These are phyloP conservation scores for Penicillium angulare DNA, from an alignment of 495 filamentous ascomycete genomes.

Conservation along the genomic window DNA sequence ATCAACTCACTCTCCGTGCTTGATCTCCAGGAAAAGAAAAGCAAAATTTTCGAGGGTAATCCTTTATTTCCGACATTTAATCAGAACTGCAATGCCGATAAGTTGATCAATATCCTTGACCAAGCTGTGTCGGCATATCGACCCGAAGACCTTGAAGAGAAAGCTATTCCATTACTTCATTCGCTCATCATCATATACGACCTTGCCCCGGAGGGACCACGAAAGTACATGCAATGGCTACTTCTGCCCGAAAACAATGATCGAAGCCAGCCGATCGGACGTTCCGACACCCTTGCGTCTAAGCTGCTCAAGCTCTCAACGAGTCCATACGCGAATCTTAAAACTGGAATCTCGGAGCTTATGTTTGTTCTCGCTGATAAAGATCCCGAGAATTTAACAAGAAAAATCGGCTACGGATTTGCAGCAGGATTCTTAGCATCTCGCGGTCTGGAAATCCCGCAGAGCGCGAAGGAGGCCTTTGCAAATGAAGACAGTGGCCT, in stretches of 20 bases:
- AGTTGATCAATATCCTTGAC: slow-evolving; percentile 72
- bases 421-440: slow-evolving; percentile 86
- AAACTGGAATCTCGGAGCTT: slow-evolving; percentile 72
- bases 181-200: slow-evolving; percentile 71
- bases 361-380: slow-evolving; percentile 85
- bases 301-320: slow-evolving; percentile 78
- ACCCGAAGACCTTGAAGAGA: slow-evolving; percentile 66
- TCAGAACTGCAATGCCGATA: slow-evolving; percentile 60
- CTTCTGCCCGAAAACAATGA: slow-evolving; percentile 81
- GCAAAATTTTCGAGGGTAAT: slow-evolving; percentile 37
- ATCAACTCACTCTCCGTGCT: slow-evolving; percentile 82
- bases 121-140: slow-evolving; percentile 58
- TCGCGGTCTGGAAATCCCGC: slow-evolving; percentile 73
- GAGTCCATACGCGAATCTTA: slow-evolving; percentile 67
- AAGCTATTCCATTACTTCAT: slow-evolving; percentile 67
- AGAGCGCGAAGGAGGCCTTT: slow-evolving; percentile 59
- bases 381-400: slow-evolving; percentile 67
- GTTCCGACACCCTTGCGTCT: slow-evolving; percentile 70
- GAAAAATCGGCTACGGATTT: slow-evolving; percentile 88
- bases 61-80: slow-evolving; percentile 66
- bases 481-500: slow-evolving; percentile 39
- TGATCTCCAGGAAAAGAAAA: slow-evolving; percentile 56
- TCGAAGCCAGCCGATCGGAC: slow-evolving; percentile 74
- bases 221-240: slow-evolving; percentile 58
- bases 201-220: slow-evolving; percentile 62